Conservation (phyloP, 108 stramenopile genomes). For the Licmophora abbreviata region DNA sequence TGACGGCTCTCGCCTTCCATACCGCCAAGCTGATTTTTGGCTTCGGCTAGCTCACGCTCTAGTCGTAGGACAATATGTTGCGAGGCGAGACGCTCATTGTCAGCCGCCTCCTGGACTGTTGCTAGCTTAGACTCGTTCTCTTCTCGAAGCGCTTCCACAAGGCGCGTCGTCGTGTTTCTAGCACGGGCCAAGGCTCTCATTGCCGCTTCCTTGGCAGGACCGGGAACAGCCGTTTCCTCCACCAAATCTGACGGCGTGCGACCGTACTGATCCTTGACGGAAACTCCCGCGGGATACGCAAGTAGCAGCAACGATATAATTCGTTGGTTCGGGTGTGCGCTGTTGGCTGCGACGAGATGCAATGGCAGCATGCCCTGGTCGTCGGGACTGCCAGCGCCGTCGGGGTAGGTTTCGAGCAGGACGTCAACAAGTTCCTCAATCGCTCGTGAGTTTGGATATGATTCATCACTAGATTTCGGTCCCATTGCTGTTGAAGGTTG, state of each 20-base stretch:
- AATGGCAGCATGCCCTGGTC: conserved; percentile 79
- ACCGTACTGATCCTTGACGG: conserved; percentile 39
- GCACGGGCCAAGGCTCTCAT: conserved; percentile 36
- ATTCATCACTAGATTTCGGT: conserved; percentile 11
- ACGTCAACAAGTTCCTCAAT: conserved; percentile 25
- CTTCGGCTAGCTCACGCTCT: conserved; percentile 31
- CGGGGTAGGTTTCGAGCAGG: conserved; percentile 45
- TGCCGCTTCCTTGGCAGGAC: conserved; percentile 30
- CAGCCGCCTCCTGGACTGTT: conserved; percentile 26
- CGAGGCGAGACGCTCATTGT: conserved; percentile 36
- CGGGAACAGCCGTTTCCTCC: conserved; percentile 17
- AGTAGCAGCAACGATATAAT: conserved; percentile 49
- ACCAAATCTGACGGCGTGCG: conserved; percentile 29
- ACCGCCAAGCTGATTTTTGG: conserved; percentile 23
- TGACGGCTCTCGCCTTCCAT: conserved; percentile 10
- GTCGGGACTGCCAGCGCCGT: conserved; percentile 35
- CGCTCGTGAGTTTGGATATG: not conserved
- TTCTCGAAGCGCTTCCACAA: conserved; percentile 29
- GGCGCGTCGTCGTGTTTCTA: conserved; percentile 19
- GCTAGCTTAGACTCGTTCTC: conserved; percentile 34
- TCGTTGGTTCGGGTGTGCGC: conserved; percentile 30
- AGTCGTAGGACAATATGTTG: conserved; percentile 39
- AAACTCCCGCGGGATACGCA: conserved; percentile 56
- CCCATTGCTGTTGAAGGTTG: not conserved
- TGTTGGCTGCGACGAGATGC: conserved; percentile 38